These are phyloP conservation scores for Rhodotorula sp. DNA, from an alignment of 1,284 basidiomycete genomes.

Conservation along the genomic window DNA sequence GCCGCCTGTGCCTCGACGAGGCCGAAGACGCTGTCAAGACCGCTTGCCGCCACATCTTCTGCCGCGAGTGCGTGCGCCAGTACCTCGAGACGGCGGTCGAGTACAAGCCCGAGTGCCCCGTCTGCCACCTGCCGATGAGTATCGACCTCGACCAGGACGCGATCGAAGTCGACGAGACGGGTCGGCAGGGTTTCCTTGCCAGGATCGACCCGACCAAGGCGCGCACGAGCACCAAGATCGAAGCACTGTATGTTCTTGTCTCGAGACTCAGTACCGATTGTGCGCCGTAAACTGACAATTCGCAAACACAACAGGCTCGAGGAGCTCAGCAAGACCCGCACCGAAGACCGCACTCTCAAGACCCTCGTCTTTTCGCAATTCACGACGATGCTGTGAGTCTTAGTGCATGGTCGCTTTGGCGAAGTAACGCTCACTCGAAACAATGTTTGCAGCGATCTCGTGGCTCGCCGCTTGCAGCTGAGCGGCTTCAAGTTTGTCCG, in stretches of 20 bases:
- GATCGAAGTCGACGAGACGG: slow-evolving; percentile 72
- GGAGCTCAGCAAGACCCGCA: slow-evolving; percentile 78
- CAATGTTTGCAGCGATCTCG: slow-evolving; percentile 61
- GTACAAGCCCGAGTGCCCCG: slow-evolving; percentile 80
- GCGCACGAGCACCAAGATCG: slow-evolving; percentile 95
- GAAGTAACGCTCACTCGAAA: slow-evolving; percentile 25
- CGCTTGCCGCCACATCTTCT: slow-evolving; percentile 81
- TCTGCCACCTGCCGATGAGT: slow-evolving; percentile 88
- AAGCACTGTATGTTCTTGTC: slow-evolving; percentile 62
- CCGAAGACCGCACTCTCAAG: slow-evolving; percentile 88
- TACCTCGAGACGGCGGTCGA: slow-evolving; percentile 76
- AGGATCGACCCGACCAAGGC: slow-evolving; percentile 83
- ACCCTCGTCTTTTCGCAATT: slow-evolving; percentile 95
- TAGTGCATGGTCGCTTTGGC: slow-evolving; percentile 22
- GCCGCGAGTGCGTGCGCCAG: slow-evolving; percentile 88
- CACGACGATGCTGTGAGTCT: slow-evolving; percentile 69
- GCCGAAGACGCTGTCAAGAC: slow-evolving; percentile 92
- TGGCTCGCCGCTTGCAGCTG: slow-evolving; percentile 86
- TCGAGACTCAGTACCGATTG: neutral
- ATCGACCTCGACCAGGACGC: slow-evolving; percentile 94
- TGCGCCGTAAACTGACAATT: no score
- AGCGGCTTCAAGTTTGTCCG: slow-evolving; percentile 87
- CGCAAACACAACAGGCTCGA: slow-evolving; percentile 58
- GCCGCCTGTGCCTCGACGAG: slow-evolving; percentile 92
- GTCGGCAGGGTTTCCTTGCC: slow-evolving; percentile 87